phyloP scores from a whole-genome alignment of 2,329 filamentous ascomycete species.

The Colletotrichum phormii region DNA sequence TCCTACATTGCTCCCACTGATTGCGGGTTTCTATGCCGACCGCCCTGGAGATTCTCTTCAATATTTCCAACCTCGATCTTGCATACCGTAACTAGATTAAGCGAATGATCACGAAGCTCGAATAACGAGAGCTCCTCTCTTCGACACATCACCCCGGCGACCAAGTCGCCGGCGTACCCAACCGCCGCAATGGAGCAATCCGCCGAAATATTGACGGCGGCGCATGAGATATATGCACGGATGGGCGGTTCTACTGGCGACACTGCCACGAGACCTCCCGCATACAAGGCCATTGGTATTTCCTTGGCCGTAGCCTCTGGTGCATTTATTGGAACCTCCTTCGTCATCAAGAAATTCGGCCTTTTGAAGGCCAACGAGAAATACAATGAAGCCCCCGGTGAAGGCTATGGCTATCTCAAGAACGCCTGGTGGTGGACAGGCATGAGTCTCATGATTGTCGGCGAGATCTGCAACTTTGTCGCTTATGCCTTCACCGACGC shows the following conservation, averaged over 20 bases:
- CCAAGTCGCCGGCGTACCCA: conserved; percentile 19
- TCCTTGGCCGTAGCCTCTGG: conserved; percentile 87
- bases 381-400: conserved; percentile 94
- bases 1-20: background rate
- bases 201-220: conserved; percentile 27
- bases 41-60: background rate
- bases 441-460: conserved; percentile 97
- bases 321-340: conserved; percentile 92
- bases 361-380: conserved; percentile 93
- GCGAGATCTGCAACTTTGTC: conserved; percentile 96
- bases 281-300: conserved; percentile 90
- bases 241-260: conserved; percentile 29
- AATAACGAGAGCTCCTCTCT: conserved; percentile 9
- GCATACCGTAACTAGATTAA: background rate
- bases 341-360: conserved; percentile 95
- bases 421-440: conserved; percentile 95
- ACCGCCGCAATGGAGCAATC: conserved; percentile 30
- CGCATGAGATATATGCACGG: conserved; percentile 34
- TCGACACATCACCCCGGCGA: conserved; percentile 31
- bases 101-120: conserved; percentile 27
- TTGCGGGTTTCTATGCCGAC: background rate
- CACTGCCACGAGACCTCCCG: conserved; percentile 54
- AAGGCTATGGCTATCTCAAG: conserved; percentile 97
- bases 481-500: conserved; percentile 98
- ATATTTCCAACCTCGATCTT: background rate